Percentiles rank a stretch among this genome's conserved stretches.
Conservation (phyloP, 352 stramenopile species). For the Phytophthora cryptogea region DNA sequence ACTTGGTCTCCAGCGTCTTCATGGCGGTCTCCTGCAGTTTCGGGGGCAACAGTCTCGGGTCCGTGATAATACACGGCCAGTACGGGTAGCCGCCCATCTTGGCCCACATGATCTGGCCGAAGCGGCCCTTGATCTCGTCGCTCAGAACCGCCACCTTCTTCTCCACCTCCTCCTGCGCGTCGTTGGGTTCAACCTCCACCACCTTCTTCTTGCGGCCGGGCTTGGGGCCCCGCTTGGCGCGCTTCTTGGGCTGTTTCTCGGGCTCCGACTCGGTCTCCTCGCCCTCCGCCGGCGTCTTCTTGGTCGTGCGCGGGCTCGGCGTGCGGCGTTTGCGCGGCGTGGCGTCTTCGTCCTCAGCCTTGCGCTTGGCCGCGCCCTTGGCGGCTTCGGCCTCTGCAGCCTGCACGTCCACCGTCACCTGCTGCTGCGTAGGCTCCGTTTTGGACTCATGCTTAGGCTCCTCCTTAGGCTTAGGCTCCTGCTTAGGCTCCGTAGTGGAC, state of each 20-base stretch:
- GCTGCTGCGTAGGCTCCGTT: conserved; percentile 7
- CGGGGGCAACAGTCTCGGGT: conserved; percentile 52
- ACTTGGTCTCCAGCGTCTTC: conserved; percentile 73
- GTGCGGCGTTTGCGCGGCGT: conserved; percentile 22
- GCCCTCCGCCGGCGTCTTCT: conserved; percentile 16
- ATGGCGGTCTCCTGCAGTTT: conserved; percentile 51
- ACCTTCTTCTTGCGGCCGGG: conserved; percentile 46
- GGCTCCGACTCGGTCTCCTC: conserved; percentile 59
- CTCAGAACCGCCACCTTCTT: conserved; percentile 53
- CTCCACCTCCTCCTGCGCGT: conserved; percentile 39
- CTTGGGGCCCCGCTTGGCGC: conserved; percentile 37
- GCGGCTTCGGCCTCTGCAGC: conserved; percentile 5
- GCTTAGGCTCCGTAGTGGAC: no score
- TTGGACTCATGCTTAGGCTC: not conserved
- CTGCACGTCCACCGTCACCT: conserved; percentile 11
- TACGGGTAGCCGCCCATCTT: conserved; percentile 84
- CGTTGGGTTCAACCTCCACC: conserved; percentile 4
- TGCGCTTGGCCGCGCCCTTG: conserved; percentile 21
- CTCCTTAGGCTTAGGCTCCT: no score
- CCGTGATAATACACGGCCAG: conserved; percentile 78
- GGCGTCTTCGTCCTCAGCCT: conserved; percentile 2
- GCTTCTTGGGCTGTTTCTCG: conserved; percentile 58
- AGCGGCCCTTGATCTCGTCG: conserved; percentile 66
- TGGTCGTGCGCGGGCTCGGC: conserved; percentile 15
- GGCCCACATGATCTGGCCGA: conserved; percentile 80